Evolutionary conservation across 2,329 filamentous ascomycete species (phyloP).

Genomic region (Trichoderma polysporum): DNA sequence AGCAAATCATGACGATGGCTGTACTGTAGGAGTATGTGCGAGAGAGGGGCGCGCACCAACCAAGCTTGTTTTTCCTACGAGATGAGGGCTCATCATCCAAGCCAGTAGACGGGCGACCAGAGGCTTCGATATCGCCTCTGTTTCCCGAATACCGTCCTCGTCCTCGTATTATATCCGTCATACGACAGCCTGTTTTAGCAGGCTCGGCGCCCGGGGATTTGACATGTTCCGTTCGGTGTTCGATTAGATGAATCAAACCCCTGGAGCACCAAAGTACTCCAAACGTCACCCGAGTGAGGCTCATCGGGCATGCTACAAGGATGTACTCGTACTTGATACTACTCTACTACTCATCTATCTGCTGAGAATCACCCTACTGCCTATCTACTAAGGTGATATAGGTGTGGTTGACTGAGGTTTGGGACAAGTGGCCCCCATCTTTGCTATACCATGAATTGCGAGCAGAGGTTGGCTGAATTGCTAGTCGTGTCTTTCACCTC

Average conservation of each 20-base stretch:
- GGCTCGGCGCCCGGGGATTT: neutral
- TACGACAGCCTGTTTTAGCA: neutral
- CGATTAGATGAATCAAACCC: neutral
- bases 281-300: neutral
- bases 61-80: conserved; percentile 5
- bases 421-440: neutral
- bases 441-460: neutral
- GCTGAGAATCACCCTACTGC: neutral
- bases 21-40: neutral
- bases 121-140: neutral
- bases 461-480: neutral
- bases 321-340: neutral
- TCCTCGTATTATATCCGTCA: neutral
- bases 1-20: conserved; percentile 15
- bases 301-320: neutral
- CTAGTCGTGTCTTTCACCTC: neutral
- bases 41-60: conserved; percentile 5
- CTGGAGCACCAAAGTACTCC: neutral
- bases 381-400: neutral
- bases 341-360: neutral
- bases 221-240: neutral
- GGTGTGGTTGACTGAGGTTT: neutral
- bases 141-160: neutral
- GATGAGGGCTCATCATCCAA: neutral
- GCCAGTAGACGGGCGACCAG: neutral